Conservation (phyloP, 345 rosid species). For the Brassica juncea region DNA sequence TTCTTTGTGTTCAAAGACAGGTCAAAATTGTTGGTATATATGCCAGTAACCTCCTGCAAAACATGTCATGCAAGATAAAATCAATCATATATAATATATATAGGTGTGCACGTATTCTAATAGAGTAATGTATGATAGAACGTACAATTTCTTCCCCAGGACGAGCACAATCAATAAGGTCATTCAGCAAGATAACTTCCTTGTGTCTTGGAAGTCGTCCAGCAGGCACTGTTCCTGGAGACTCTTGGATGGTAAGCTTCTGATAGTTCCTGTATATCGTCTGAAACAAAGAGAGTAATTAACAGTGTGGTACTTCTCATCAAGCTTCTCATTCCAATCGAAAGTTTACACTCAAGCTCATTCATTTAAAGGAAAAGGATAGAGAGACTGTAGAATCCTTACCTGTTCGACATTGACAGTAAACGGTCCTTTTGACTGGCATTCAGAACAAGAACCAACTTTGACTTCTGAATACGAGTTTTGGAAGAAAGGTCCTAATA, state of each 20-base stretch:
- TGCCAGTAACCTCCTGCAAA: slow-evolving; percentile 89
- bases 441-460: slow-evolving; percentile 98
- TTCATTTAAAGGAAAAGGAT: neutral
- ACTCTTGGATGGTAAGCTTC: slow-evolving; percentile 95
- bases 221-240: slow-evolving; percentile 99
- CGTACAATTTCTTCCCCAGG: slow-evolving; percentile 96
- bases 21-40: slow-evolving; percentile 94
- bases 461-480: slow-evolving; percentile 98
- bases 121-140: neutral
- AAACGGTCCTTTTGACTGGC: slow-evolving; percentile 97
- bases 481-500: slow-evolving; percentile 93
- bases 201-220: slow-evolving; percentile 99
- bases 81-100: slow-evolving; percentile 3
- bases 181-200: slow-evolving; percentile 92
- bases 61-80: neutral
- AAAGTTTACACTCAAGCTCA: neutral
- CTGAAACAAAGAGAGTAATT: slow-evolving; percentile 47
- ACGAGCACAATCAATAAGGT: slow-evolving; percentile 94
- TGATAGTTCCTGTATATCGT: slow-evolving; percentile 96
- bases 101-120: neutral
- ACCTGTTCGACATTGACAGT: slow-evolving; percentile 97
- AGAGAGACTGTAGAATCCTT: slow-evolving; percentile 13
- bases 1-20: slow-evolving; percentile 92
- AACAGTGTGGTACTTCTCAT: slow-evolving; percentile 2
- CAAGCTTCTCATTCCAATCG: neutral